Conservation (phyloP, 139 green algal species). For the Edaphochlamys debaryana region DNA sequence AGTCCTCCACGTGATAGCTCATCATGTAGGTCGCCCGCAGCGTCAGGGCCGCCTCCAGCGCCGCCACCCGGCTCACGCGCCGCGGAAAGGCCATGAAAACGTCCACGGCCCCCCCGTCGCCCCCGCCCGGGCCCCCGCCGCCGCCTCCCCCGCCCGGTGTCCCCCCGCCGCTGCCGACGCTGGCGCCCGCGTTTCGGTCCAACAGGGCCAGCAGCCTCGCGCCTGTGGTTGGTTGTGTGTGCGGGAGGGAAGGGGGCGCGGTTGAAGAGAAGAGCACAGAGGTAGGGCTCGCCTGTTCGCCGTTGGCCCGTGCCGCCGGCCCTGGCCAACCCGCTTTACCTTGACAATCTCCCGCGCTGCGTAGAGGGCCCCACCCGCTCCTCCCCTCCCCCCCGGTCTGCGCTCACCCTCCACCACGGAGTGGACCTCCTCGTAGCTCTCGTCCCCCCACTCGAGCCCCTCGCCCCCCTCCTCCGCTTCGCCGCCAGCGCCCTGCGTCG, state of each 20-base stretch:
- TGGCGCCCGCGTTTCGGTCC: not conserved
- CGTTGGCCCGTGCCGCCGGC: not conserved
- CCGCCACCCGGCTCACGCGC: slow-evolving; percentile 4
- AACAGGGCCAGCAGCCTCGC: slow-evolving; percentile 20
- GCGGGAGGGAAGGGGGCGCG: no score
- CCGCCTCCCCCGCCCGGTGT: not conserved
- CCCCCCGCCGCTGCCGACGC: not conserved
- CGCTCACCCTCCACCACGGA: slow-evolving; percentile 27
- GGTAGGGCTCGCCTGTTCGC: not conserved
- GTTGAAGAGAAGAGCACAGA: not conserved
- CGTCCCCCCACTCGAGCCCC: slow-evolving; percentile 1
- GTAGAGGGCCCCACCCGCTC: not conserved
- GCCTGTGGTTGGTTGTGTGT: not conserved
- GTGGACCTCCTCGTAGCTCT: slow-evolving; percentile 30
- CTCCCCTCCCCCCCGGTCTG: no score
- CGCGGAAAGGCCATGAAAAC: slow-evolving; percentile 23
- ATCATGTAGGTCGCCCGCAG: slow-evolving; percentile 33
- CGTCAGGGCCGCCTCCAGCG: slow-evolving; percentile 25
- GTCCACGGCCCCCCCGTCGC: not conserved
- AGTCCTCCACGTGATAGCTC: slow-evolving; percentile 21
- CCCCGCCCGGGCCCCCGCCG: not conserved
- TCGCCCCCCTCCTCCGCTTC: not conserved
- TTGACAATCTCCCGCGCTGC: not conserved
- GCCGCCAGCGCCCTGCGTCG: not conserved
- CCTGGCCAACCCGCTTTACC: not conserved